These are phyloP conservation scores for Xerocomellus amylosporus DNA, from an alignment of 768 basidiomycete genomes.

Conservation along the genomic window DNA sequence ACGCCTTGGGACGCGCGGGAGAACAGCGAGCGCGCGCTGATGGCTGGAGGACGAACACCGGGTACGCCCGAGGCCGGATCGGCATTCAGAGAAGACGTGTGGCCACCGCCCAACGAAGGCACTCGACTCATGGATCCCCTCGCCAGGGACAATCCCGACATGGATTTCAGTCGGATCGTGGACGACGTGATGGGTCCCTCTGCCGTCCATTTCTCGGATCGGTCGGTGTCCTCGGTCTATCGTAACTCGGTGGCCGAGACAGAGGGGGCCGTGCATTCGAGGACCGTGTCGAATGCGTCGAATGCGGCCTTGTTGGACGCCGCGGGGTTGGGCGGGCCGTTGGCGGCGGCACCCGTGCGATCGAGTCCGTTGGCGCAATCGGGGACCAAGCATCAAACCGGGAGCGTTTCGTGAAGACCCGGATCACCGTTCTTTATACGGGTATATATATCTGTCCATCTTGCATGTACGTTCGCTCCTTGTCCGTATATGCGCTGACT, in stretches of 20 bases:
- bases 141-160: conserved; percentile 12
- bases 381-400: no score
- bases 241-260: neutral
- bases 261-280: conserved; percentile 15
- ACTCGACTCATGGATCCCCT: conserved; percentile 24
- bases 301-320: conserved; percentile 23
- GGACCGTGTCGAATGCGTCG: conserved; percentile 21
- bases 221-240: conserved; percentile 24
- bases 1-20: conserved; percentile 20
- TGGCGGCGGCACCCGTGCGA: conserved; percentile 2
- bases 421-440: no score
- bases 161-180: conserved; percentile 43
- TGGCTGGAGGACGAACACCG: neutral
- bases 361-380: conserved; percentile 24
- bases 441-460: no score
- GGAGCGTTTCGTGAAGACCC: no score
- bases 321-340: conserved; percentile 13
- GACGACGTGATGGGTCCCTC: conserved; percentile 50
- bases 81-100: conserved; percentile 46
- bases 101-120: conserved; percentile 38
- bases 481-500: no score
- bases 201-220: conserved; percentile 18
- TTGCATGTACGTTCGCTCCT: no score
- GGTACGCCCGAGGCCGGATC: conserved; percentile 37
- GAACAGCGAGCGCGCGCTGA: neutral